Conservation (phyloP, 1,139 yeast species). For the Saccharomycopsis crataegensis region DNA sequence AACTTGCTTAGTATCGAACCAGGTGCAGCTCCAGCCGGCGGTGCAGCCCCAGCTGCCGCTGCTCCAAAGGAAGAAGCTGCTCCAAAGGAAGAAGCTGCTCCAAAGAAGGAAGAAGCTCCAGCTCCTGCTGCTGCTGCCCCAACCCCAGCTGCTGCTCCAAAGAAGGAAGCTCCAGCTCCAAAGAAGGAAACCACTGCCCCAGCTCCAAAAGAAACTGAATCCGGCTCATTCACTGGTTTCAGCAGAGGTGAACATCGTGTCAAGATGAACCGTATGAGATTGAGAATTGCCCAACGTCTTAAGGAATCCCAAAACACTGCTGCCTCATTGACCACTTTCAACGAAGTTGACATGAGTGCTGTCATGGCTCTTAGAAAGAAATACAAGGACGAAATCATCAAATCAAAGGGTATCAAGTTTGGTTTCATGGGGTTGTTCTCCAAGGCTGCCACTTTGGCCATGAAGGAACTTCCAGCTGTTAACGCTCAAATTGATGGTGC, state of each 20-base stretch:
- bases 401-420: slow-evolving; percentile 87
- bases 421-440: slow-evolving; percentile 99
- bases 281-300: slow-evolving; percentile 97
- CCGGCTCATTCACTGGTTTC: slow-evolving; percentile 52
- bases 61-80: slow-evolving; percentile 21
- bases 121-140: slow-evolving; percentile 21
- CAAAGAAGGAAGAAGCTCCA: slow-evolving; percentile 38
- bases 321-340: slow-evolving; percentile 95
- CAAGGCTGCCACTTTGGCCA: slow-evolving; percentile 87
- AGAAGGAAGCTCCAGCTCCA: slow-evolving; percentile 22
- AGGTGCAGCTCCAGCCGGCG: slow-evolving; percentile 76
- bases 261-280: slow-evolving; percentile 99
- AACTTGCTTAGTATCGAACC: slow-evolving; percentile 85
- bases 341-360: slow-evolving; percentile 95
- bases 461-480: slow-evolving; percentile 91
- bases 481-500: slow-evolving; percentile 94
- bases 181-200: slow-evolving; percentile 23
- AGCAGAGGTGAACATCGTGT: slow-evolving; percentile 86
- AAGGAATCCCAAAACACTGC: slow-evolving; percentile 99
- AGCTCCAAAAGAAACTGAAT: slow-evolving; percentile 29
- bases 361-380: slow-evolving; percentile 91
- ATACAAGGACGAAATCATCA: slow-evolving; percentile 93
- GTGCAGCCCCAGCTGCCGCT: slow-evolving; percentile 31
- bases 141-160: slow-evolving; percentile 8
- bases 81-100: slow-evolving; percentile 37